These are phyloP conservation scores for Metarhizium guizhouense DNA, from an alignment of 2,329 filamentous ascomycete genomes.

Conservation along the genomic window DNA sequence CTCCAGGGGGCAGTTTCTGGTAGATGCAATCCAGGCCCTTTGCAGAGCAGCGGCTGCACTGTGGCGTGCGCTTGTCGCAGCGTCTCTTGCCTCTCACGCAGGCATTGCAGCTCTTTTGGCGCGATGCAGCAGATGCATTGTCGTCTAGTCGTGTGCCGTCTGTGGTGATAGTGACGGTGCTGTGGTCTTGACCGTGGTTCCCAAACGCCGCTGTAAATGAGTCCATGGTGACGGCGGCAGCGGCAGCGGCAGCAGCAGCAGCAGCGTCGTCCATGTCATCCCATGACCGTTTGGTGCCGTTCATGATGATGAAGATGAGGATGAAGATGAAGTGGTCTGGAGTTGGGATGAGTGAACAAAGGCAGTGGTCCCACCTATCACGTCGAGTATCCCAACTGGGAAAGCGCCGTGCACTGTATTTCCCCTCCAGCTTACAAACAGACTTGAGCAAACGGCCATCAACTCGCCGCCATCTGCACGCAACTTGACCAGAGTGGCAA, in stretches of 20 bases:
- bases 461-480: too few relatives aligned
- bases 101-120: conserved; percentile 40
- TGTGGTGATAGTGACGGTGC: not conserved
- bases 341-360: not conserved
- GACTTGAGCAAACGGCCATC: too few relatives aligned
- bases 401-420: too few relatives aligned
- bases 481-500: too few relatives aligned
- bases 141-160: conserved; percentile 20
- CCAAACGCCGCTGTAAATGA: not conserved
- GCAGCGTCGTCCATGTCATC: conserved; percentile 5
- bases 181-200: not conserved
- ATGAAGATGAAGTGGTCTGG: not conserved
- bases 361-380: too few relatives aligned
- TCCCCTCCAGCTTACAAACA: not conserved
- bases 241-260: not conserved
- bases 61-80: conserved; percentile 35
- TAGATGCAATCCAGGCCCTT: conserved; percentile 34
- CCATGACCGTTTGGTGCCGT: conserved; percentile 3
- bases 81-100: conserved; percentile 38
- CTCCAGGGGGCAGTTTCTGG: conserved; percentile 23
- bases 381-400: too few relatives aligned
- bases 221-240: not conserved
- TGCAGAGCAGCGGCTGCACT: conserved; percentile 32
- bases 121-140: conserved; percentile 29
- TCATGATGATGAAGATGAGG: not conserved